Evolutionary conservation across 306 rosid species (phyloP), one percentile per base, ranked within the genome.

Genomic region (Acacia crassicarpa): DNA sequence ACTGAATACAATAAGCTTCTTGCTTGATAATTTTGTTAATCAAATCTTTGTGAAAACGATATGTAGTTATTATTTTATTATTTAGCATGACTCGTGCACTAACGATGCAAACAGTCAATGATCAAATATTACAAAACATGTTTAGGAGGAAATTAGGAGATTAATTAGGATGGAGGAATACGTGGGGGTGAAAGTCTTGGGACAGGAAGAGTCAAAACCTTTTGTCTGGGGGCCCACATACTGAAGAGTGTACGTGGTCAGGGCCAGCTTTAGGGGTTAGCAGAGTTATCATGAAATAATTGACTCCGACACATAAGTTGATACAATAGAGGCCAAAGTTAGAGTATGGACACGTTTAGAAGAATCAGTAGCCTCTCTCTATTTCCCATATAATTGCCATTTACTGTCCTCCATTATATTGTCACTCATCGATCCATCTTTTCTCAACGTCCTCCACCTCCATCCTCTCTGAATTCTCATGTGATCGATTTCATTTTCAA

Each of bases 111-210:
- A 27, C 27, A n/a, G 1, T 1, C 41, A 27, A 19, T 53, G 23
- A 53, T 16, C 9, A 53, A 53, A 17, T 19, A 53, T 53, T 20
- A 1, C 61, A 53, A 53, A 53, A 19, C 23, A 53, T 20, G 23
- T 16, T 53, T 5, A 20, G 61, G 23, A 19, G 59, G 10, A 53
- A 53, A 53, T 53, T 19, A 53, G 61, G 58, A 51, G 20, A 17
- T 16, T 51, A 16, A 17, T 16, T 15, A 5, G 17, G 19, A 4
- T 8, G 9, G 59, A 35, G 81, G 76, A 80, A 83, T 80, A 84
- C 23, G 85, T 85, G 92, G 91, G 84, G 86, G 88, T 78, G 12
- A 66, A 62, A 20, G 62, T 41, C 49, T 85, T 82, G 90, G 92
- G 89, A 86, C 84, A 86, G 48, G 65, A 33, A 12, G 16, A 41